Evolutionary conservation across 371 early-diverging fungal genomes (phyloP).

Genomic region (Lichtheimia ramosa): DNA sequence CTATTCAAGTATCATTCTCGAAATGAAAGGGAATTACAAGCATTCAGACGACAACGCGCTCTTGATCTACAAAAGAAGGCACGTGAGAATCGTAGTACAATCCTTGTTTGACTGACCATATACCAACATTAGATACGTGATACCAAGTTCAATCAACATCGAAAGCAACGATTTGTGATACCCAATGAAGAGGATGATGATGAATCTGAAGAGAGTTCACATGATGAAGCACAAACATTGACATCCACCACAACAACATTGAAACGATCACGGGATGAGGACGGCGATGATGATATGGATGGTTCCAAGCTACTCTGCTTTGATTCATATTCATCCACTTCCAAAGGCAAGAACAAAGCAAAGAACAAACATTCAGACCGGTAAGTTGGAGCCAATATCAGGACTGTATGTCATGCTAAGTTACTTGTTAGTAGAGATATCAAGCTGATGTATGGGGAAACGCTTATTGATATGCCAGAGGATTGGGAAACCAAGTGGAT

Average conservation of each 20-base stretch:
- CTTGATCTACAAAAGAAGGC: neutral
- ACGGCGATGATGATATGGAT: neutral
- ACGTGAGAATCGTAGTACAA: neutral
- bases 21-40: neutral
- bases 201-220: neutral
- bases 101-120: neutral
- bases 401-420: neutral
- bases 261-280: neutral
- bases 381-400: neutral
- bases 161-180: neutral
- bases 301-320: neutral
- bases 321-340: neutral
- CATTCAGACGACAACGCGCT: neutral
- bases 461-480: conserved; percentile 49
- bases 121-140: neutral
- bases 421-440: neutral
- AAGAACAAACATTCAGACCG: neutral
- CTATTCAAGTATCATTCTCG: neutral
- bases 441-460: conserved; percentile 65
- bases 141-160: neutral
- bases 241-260: neutral
- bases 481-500: conserved; percentile 56
- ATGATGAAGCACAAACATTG: neutral
- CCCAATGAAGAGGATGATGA: no score
- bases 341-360: neutral